phyloP scores from a whole-genome alignment of 2,329 filamentous ascomycete genomes.

The Colletotrichum lindemuthianum region DNA sequence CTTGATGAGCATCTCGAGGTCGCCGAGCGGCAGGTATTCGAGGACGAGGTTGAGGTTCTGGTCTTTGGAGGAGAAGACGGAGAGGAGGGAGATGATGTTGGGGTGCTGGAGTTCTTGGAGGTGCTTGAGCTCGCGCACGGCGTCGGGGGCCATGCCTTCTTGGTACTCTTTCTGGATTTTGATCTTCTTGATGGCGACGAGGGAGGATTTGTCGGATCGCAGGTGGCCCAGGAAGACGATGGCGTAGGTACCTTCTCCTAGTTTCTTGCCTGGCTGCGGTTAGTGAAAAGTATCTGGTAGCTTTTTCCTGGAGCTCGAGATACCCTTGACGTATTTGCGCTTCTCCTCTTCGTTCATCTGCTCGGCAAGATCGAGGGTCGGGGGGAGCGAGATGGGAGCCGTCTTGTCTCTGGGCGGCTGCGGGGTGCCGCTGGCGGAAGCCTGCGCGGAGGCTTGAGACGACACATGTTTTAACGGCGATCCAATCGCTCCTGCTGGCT shows the following conservation, averaged over 20 bases:
- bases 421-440: conserved; percentile 58
- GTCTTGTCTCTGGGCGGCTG: conserved; percentile 40
- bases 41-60: conserved; percentile 97
- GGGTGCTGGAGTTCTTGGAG: conserved; percentile 93
- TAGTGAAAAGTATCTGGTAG: neutral
- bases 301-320: neutral
- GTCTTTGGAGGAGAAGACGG: conserved; percentile 95
- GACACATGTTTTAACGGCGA: conserved; percentile 57
- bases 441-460: conserved; percentile 43
- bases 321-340: conserved; percentile 89
- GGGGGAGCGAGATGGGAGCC: conserved; percentile 42
- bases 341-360: conserved; percentile 85
- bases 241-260: conserved; percentile 97
- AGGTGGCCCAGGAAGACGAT: conserved; percentile 92
- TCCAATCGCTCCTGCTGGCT: conserved; percentile 47
- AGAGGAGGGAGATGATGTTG: conserved; percentile 92
- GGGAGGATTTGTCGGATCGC: conserved; percentile 73
- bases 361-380: conserved; percentile 73
- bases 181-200: conserved; percentile 94
- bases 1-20: conserved; percentile 93
- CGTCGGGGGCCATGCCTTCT: conserved; percentile 93
- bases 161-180: conserved; percentile 86
- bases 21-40: conserved; percentile 92
- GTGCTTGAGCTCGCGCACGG: conserved; percentile 94
- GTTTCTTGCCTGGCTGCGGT: conserved; percentile 75